phyloP scores from a whole-genome alignment of 2,329 filamentous ascomycete genomes.

The Cercospora brassicicola region DNA sequence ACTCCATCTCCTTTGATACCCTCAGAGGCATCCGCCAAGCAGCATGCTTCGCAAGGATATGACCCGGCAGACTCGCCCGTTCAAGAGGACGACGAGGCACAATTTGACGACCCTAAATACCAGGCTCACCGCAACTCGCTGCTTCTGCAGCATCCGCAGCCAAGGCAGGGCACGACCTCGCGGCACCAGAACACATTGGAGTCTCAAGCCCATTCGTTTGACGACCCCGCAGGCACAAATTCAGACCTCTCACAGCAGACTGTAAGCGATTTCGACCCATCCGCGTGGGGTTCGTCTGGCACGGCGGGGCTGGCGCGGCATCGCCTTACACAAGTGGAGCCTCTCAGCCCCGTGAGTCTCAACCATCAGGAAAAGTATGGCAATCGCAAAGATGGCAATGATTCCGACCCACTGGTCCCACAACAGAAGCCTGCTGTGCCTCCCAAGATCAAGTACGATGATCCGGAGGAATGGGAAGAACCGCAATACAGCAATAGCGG shows the following conservation, averaged over 20 bases:
- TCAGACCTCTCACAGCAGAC: slow-evolving; percentile 41
- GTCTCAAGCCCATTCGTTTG: slow-evolving; percentile 67
- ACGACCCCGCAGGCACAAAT: slow-evolving; percentile 34
- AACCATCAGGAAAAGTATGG: slow-evolving; percentile 39
- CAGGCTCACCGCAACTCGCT: slow-evolving; percentile 78
- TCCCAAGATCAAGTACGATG: slow-evolving; percentile 29
- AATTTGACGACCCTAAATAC: slow-evolving; percentile 69
- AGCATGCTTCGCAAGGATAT: slow-evolving; percentile 26
- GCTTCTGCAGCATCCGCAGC: slow-evolving; percentile 77
- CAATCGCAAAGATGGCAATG: slow-evolving; percentile 52
- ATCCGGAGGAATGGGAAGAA: slow-evolving; percentile 35
- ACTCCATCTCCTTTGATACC: slow-evolving; percentile 57
- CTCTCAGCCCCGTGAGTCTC: slow-evolving; percentile 33
- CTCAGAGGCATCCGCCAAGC: slow-evolving; percentile 49
- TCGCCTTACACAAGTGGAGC: slow-evolving; percentile 33
- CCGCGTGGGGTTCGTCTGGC: slow-evolving; percentile 50
- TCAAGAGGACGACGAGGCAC: slow-evolving; percentile 32
- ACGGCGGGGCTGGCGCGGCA: slow-evolving; percentile 37
- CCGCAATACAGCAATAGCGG: slow-evolving; percentile 39
- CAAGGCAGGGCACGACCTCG: slow-evolving; percentile 69
- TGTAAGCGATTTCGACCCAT: slow-evolving; percentile 45
- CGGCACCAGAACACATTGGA: slow-evolving; percentile 74
- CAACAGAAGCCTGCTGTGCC: slow-evolving; percentile 29
- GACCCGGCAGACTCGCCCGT: slow-evolving; percentile 28
- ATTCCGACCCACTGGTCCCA: slow-evolving; percentile 61